A percentile compares a stretch with the other conserved stretches of the same genome.
These are phyloP conservation scores for Metarhizium sp. DNA, from an alignment of 2,329 filamentous ascomycete species.

Conservation along the genomic window DNA sequence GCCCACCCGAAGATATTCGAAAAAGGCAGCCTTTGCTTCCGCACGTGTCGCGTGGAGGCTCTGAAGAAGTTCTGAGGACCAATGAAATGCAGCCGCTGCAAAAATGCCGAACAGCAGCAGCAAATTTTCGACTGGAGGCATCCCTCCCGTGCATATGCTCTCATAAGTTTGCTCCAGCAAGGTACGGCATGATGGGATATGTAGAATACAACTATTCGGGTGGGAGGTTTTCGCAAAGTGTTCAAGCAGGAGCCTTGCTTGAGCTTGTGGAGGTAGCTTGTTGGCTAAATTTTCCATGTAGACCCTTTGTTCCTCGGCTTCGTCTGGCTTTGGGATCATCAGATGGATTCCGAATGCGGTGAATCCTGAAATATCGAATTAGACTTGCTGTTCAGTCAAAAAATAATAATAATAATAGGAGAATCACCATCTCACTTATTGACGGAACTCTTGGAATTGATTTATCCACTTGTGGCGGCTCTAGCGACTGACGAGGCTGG, in stretches of 20 bases:
- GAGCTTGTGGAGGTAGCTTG: not conserved
- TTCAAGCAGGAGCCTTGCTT: constrained; percentile 1
- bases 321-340: not conserved
- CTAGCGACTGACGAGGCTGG: not conserved
- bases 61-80: constrained; percentile 1
- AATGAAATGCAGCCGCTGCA: constrained; percentile 1
- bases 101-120: constrained; percentile 5
- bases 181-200: constrained; percentile 2
- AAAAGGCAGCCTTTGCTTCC: not conserved
- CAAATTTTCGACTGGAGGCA: not conserved
- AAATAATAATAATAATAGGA: too few relatives aligned
- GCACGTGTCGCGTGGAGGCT: not conserved
- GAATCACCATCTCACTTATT: too few relatives aligned
- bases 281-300: not conserved
- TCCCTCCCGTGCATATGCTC: not conserved
- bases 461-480: too few relatives aligned
- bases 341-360: not conserved
- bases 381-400: not conserved
- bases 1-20: not conserved
- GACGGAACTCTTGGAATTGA: too few relatives aligned
- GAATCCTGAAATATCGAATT: not conserved
- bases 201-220: constrained; percentile 4
- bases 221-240: constrained; percentile 3
- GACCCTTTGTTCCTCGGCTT: not conserved
- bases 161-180: constrained; percentile 5